phyloP scores from a whole-genome alignment of 148 eudicot species.

The Salicornia ramosissima region DNA sequence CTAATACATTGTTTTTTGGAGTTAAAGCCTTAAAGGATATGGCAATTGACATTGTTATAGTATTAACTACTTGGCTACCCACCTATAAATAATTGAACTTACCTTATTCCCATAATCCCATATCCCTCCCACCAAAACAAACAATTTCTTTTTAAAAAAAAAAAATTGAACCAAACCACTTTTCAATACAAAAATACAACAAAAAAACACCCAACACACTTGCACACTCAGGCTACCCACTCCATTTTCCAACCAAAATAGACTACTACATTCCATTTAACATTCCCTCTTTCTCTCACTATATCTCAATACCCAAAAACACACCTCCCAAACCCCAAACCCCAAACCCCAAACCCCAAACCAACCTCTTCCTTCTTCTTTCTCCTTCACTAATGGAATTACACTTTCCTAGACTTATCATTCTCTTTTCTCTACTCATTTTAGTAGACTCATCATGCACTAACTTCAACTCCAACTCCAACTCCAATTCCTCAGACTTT shows the following conservation, averaged over 20 bases:
- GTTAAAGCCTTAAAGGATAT: too few relatives aligned
- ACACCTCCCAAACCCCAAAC: not conserved
- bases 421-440: conserved; percentile 5
- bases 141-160: not conserved
- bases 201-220: not conserved
- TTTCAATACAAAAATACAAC: not conserved
- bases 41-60: too few relatives aligned
- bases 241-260: conserved; percentile 18
- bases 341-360: not conserved
- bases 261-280: not conserved
- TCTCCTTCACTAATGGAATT: conserved; percentile 9
- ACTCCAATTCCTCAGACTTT: conserved; percentile 34
- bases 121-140: conserved; percentile 5
- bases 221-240: not conserved
- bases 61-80: too few relatives aligned
- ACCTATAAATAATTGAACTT: not conserved
- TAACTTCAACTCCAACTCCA: conserved; percentile 10
- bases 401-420: not conserved
- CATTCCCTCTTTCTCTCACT: conserved; percentile 2
- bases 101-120: not conserved
- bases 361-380: too few relatives aligned
- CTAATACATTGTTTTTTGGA: too few relatives aligned
- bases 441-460: conserved; percentile 14
- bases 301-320: not conserved
- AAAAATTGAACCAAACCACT: not conserved